Evolutionary conservation across 1,284 basidiomycete species (phyloP).

Genomic region (Gomphus bonarii): DNA sequence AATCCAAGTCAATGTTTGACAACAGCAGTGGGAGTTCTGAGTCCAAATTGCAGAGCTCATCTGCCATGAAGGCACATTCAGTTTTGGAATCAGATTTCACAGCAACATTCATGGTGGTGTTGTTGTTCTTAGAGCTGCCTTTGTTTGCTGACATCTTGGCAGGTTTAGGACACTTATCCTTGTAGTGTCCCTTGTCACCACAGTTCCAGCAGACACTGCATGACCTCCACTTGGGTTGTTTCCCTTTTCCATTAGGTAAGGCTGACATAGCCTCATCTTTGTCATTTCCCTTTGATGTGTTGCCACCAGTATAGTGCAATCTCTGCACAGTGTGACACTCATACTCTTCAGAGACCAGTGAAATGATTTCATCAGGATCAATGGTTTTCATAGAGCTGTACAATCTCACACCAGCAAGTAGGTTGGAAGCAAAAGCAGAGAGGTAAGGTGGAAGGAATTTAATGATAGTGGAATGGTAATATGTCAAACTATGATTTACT

Average conservation of each 20-base stretch:
- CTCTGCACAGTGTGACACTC: background rate
- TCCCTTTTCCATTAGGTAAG: background rate
- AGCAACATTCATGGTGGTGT: background rate
- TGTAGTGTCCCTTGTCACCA: too few relatives aligned
- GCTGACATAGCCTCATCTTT: background rate
- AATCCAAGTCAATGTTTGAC: constrained; percentile 11
- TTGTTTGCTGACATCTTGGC: background rate
- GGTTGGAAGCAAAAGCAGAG: too few relatives aligned
- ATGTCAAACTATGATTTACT: too few relatives aligned
- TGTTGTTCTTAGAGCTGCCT: background rate
- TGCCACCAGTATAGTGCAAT: background rate
- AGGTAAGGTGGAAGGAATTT: too few relatives aligned
- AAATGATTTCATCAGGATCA: background rate
- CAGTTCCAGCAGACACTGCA: background rate
- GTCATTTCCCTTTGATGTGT: background rate
- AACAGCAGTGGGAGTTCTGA: constrained; percentile 4
- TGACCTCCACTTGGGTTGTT: too few relatives aligned
- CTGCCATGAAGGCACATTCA: background rate
- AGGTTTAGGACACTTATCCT: background rate
- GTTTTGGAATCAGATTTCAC: background rate
- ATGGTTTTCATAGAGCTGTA: background rate
- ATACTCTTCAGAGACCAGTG: background rate
- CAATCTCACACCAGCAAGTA: too few relatives aligned
- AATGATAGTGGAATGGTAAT: too few relatives aligned
- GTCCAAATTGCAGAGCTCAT: background rate